A percentile compares a stretch with the other conserved stretches of the same genome.
These are phyloP conservation scores for Nakaseomyces kungkrabaensis DNA, from an alignment of 1,139 yeast species.

Conservation along the genomic window DNA sequence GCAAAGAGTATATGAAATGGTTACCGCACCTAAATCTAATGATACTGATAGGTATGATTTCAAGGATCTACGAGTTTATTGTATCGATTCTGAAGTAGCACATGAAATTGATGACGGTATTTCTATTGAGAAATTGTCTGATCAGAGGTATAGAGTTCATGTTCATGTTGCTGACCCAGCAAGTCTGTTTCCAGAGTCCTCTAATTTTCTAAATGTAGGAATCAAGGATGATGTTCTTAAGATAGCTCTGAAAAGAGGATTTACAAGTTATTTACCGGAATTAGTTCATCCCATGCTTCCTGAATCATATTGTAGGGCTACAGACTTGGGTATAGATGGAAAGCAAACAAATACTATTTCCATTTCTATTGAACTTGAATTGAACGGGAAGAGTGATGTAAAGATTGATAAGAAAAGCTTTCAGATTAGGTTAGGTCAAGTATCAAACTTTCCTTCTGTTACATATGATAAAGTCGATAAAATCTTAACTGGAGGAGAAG, in stretches of 20 bases:
- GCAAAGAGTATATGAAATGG: conserved; percentile 22
- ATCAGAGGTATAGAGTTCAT: conserved; percentile 37
- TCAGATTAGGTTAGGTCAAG: conserved; percentile 33
- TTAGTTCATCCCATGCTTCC: conserved; percentile 67
- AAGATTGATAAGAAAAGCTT: conserved; percentile 25
- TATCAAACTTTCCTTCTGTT: conserved; percentile 37
- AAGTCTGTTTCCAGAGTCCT: conserved; percentile 36
- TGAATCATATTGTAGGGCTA: conserved; percentile 37
- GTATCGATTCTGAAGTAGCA: conserved; percentile 76
- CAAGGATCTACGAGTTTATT: conserved; percentile 51
- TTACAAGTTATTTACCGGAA: conserved; percentile 72
- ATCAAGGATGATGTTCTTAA: conserved; percentile 42
- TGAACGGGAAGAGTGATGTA: conserved; percentile 24
- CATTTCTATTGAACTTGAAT: conserved; percentile 33
- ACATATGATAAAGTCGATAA: conserved; percentile 44
- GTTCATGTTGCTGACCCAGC: conserved; percentile 88
- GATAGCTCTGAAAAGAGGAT: conserved; percentile 50
- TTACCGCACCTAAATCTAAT: conserved; percentile 42
- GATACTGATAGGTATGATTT: conserved; percentile 39
- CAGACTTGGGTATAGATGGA: conserved; percentile 49
- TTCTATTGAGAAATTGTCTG: conserved; percentile 39
- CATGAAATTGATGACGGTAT: conserved; percentile 94
- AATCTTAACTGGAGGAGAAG: conserved; percentile 23
- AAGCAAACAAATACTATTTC: conserved; percentile 40
- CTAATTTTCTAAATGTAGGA: conserved; percentile 9